Base-by-base conservation (phyloP, 225 moss, liverwort and hornwort genomes). In the Anthoceros angustus region DNA sequence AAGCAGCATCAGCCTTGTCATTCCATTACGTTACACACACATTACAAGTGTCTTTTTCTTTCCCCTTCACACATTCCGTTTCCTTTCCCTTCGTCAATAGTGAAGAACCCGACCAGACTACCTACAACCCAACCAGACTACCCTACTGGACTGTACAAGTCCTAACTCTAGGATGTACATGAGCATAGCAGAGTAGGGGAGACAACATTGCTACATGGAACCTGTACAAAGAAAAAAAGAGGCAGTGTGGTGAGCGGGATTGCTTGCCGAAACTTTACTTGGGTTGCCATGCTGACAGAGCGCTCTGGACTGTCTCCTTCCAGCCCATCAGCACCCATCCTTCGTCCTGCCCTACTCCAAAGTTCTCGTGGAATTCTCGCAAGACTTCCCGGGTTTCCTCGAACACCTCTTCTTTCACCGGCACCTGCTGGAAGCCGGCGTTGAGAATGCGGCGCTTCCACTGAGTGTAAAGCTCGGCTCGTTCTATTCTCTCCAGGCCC, bases 401-500 rank as follows among this genome's bases (percentile, higher is more conserved):
- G 55, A 55, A 55, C 55, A 55, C 18, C 8, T 23, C 23, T 55
- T 55, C 55, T 15, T 55, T 55, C 8, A 55, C 18, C 7, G 55
- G 15, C 14, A 55, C n/a, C 55, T 55, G 55, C 23, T 55, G 55
- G 14, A 55, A 55, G 23, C 55, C 55, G n/a, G 55, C 8, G 18
- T 55, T 18, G 23, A 55, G n/a, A 0, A 55, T 18, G n/a, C 55
- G 55, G n/a, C 55, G 55, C 23, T 55, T 18, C 55, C 55, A 55
- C n/a, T 55, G 55, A 11, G n/a, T 23, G 55, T 55, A 55, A 9
- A 23, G 18, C 55, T 55, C 55, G 23, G 55, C 15, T 55, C 55
- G 55, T n/a, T 55, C 55, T 55, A 55, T 55, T 55, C 55, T 55
- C 55, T 55, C n/a, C 23, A 55, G n/a, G 5, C 55, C 55, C n/a